Evolutionary conservation across 2,329 filamentous ascomycete species (phyloP), one percentile per base, ranked within the genome.

Genomic region (Salinomyces thailandicus): DNA sequence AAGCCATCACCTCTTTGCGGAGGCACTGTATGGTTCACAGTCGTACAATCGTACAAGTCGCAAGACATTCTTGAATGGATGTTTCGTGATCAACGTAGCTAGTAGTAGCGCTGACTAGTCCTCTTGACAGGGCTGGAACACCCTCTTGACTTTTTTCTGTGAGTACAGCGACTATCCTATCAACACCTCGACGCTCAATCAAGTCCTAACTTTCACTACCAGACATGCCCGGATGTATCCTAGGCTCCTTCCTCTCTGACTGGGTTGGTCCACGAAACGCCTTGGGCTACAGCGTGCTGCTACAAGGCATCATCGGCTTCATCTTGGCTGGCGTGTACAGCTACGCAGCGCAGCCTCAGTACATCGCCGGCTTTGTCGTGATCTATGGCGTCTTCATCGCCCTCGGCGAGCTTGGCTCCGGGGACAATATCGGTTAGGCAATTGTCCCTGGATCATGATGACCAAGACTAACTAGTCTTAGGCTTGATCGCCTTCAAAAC

Each of bases 361-460:
- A 85, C 41, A 75, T 91, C 4, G 84, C 69, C 5, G 82, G 69
- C 0, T 93, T 91, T 48, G 79, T 83, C 1, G 79, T 86, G 4
- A 75, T 89, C 2, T 89, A 86, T 49, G 84, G 73, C 12, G 69
- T 91, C 45, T 91, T 91, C 63, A 66, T 85, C 1, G 40, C 37
- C 73, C 79, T 89, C 1, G 84, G 84, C 33, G 85, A 91, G 58
- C 62, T 93, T 27, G 86, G 87, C 0, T 85, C 87, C 0, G 87
- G 87, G 9, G 83, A 94, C 65, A 94, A 94, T 58, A 93, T 94
- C 48, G 86, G 86, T n/a, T n/a, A n/a, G n/a, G n/a, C n/a, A n/a
- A n/a, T n/a, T n/a, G n/a, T n/a, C n/a, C n/a, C n/a, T n/a, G n/a
- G n/a, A n/a, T n/a, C n/a, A n/a, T n/a, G n/a, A n/a, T n/a, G n/a